Evolutionary conservation across 78 protist genomes (phyloP).

Genomic region (Dictyostelium brefeldianum): DNA sequence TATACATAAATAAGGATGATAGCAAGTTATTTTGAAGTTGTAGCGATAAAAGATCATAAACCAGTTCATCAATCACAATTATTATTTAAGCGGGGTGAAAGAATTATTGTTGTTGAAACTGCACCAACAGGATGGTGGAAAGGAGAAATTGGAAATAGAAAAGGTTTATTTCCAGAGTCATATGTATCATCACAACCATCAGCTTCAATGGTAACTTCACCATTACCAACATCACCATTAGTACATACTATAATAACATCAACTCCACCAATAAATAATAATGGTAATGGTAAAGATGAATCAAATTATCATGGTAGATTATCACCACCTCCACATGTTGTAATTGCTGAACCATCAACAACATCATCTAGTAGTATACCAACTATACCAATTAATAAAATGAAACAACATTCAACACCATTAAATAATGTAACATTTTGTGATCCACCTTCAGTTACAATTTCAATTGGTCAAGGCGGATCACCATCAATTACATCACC

Average conservation of each 20-base stretch:
- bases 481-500: not conserved
- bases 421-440: not conserved
- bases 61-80: constrained; percentile 67
- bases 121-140: constrained; percentile 77
- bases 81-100: constrained; percentile 48
- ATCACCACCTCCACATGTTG: constrained; percentile 7
- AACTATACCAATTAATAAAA: not conserved
- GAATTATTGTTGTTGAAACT: constrained; percentile 44
- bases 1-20: constrained; percentile 5
- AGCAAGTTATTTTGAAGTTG: constrained; percentile 50
- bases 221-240: constrained; percentile 23
- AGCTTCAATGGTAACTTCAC: not conserved
- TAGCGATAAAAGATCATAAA: constrained; percentile 64
- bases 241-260: not conserved
- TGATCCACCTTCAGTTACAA: constrained; percentile 12
- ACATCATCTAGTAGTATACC: not conserved
- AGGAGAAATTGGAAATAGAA: constrained; percentile 47
- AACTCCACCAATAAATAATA: not conserved
- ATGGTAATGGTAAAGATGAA: not conserved
- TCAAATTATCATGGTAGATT: too few relatives aligned
- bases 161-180: constrained; percentile 59
- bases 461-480: not conserved
- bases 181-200: constrained; percentile 21
- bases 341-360: not conserved
- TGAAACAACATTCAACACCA: not conserved